Evolutionary conservation across 306 rosid genomes (phyloP), one percentile per base, ranked within the genome.

Genomic region (Potentilla sterilis): DNA sequence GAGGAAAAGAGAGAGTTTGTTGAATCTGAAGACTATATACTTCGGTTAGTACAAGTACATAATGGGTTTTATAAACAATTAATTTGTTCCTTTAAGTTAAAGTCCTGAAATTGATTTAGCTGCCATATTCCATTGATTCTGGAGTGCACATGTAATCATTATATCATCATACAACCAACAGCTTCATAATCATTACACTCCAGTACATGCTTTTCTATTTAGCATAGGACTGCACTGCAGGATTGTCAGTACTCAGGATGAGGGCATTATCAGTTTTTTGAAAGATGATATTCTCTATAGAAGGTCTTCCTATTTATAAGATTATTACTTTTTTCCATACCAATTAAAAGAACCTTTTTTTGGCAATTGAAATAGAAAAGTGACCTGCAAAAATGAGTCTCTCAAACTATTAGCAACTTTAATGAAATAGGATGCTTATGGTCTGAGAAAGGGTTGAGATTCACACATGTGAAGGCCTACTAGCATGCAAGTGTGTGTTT

Each of bases 21-120:
- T 65, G 98, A 96, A 72, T 85, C 96, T 63, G 99, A 96, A 87
- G 98, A 96, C 89, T 96, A 73, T 79, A 83, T 96, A 83, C 93
- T 96, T 78, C 47, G 99, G 99, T 96, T 80, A 78, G 96, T 85
- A 81, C 70, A 78, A 63, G 54, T 48, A 48, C 14, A 48, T 14
- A 48, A 75, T 74, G 72, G 82, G 57, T 54, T 71, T 69, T 77
- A 71, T 69, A 12, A 55, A 7, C 54, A 61, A 12, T 47, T 44
- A 4, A 24, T 52, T 52, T 19, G 24, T 59, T 47, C n/a, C 80
- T 70, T 66, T 66, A 9, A 67, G 21, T 75, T 80, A 64, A 37
- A 43, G 21, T 67, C 41, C 51, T 21, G 15, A 54, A 61, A 48
- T 52, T 51, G 71, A 51, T 77, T 71, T 34, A 21, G 9, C 42